phyloP scores from a whole-genome alignment of 176 grass and related monocot genomes.

The Urochloa ruziziensis region DNA sequence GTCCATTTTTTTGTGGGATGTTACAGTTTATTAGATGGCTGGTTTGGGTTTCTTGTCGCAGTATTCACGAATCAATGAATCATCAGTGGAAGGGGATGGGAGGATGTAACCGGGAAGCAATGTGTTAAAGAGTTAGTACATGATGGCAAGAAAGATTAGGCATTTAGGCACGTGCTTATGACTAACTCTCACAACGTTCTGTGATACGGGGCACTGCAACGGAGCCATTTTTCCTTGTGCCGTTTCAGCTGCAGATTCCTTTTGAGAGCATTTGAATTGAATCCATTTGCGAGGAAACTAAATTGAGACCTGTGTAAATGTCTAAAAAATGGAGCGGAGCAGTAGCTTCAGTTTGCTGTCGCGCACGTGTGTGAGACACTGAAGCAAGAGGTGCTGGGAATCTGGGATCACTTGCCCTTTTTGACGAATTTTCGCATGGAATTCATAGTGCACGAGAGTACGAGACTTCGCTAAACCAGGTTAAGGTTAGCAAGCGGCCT shows the following conservation, averaged over 20 bases:
- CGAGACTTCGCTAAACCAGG: no score
- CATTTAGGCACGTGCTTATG: neutral
- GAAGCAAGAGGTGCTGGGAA: neutral
- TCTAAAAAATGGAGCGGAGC: neutral
- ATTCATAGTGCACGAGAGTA: no score
- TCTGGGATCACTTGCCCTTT: no score
- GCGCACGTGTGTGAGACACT: no score
- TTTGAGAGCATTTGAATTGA: neutral
- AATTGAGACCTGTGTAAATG: neutral
- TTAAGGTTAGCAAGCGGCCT: no score
- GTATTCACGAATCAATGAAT: neutral
- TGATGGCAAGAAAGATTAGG: neutral
- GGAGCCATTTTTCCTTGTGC: neutral
- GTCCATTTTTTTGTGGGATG: neutral
- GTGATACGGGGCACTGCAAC: neutral
- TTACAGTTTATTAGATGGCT: neutral
- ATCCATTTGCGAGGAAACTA: neutral
- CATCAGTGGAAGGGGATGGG: neutral
- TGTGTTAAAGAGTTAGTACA: neutral
- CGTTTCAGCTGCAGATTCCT: neutral
- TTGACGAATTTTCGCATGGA: no score
- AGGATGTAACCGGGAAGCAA: neutral
- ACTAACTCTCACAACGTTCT: neutral
- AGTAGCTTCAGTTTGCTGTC: neutral
- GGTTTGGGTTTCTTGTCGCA: neutral